These are phyloP conservation scores for Dendryphion nanum DNA, from an alignment of 2,329 filamentous ascomycete species.

Conservation along the genomic window DNA sequence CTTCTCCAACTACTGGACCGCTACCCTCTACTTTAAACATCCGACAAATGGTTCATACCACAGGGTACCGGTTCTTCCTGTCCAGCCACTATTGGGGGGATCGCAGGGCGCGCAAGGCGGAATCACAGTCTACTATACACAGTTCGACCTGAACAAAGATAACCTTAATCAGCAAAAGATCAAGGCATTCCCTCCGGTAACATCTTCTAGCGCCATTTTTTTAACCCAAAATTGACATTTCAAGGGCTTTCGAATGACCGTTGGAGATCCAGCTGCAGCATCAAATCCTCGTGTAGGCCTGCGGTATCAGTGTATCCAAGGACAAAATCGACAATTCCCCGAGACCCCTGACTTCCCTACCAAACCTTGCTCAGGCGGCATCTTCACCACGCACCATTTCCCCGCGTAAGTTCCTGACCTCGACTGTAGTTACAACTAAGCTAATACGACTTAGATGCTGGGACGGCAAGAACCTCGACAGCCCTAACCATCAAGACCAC, in stretches of 20 bases:
- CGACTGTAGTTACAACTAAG: background rate
- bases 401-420: slow-evolving; percentile 14
- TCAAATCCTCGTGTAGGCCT: slow-evolving; percentile 17
- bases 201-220: background rate
- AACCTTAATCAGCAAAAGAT: slow-evolving; percentile 22
- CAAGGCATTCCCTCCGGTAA: slow-evolving; percentile 21
- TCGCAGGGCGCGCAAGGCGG: slow-evolving; percentile 21
- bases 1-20: slow-evolving; percentile 25
- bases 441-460: slow-evolving; percentile 31
- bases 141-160: slow-evolving; percentile 30
- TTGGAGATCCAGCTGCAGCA: slow-evolving; percentile 32
- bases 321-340: slow-evolving; percentile 14
- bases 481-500: slow-evolving; percentile 55
- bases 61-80: slow-evolving; percentile 18
- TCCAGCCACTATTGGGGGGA: slow-evolving; percentile 23
- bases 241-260: slow-evolving; percentile 28
- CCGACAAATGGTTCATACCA: slow-evolving; percentile 27
- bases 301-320: slow-evolving; percentile 20
- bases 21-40: slow-evolving; percentile 22
- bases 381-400: slow-evolving; percentile 25
- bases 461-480: slow-evolving; percentile 51
- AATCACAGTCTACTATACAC: slow-evolving; percentile 29
- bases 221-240: slow-evolving; percentile 1
- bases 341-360: slow-evolving; percentile 17
- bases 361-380: slow-evolving; percentile 23